Evolutionary conservation across 495 filamentous ascomycete genomes (phyloP).

Genomic region (Acidomyces sp.): DNA sequence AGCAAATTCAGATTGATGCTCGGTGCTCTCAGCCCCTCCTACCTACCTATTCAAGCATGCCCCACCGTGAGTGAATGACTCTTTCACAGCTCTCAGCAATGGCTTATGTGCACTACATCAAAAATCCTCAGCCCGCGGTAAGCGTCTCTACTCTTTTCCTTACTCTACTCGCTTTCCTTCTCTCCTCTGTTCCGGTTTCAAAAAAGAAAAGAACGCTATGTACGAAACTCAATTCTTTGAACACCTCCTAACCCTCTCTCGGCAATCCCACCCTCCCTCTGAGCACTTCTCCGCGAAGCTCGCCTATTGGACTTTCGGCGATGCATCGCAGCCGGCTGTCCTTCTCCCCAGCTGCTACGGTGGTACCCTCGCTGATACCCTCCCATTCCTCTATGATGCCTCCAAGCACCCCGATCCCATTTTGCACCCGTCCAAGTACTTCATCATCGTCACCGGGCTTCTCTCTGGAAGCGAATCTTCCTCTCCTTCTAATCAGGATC

Average conservation of each 20-base stretch:
- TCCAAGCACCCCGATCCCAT: constrained; percentile 5
- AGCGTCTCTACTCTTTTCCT: no score
- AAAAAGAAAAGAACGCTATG: constrained; percentile 8
- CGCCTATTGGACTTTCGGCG: constrained; percentile 24
- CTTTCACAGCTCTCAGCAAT: no score
- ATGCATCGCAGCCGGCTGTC: constrained; percentile 19
- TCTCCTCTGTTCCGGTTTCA: no score
- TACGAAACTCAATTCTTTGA: constrained; percentile 20
- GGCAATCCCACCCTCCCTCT: constrained; percentile 15
- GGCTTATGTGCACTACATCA: no score
- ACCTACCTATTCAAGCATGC: no score
- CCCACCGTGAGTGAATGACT: no score
- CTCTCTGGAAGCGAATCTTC: constrained; percentile 22
- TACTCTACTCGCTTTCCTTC: no score
- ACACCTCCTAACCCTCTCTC: constrained; percentile 17
- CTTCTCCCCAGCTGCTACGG: constrained; percentile 23
- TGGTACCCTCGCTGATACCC: constrained; percentile 17
- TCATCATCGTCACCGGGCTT: constrained; percentile 22
- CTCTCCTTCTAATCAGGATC: constrained; percentile 19
- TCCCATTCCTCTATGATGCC: constrained; percentile 21
- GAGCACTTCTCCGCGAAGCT: constrained; percentile 18
- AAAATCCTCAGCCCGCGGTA: no score
- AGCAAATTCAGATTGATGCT: no score
- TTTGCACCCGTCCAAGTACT: constrained; percentile 19
- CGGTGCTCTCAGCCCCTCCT: no score